Conservation (phyloP, 805 yeast species). For the Metschnikowia reukaufii region DNA sequence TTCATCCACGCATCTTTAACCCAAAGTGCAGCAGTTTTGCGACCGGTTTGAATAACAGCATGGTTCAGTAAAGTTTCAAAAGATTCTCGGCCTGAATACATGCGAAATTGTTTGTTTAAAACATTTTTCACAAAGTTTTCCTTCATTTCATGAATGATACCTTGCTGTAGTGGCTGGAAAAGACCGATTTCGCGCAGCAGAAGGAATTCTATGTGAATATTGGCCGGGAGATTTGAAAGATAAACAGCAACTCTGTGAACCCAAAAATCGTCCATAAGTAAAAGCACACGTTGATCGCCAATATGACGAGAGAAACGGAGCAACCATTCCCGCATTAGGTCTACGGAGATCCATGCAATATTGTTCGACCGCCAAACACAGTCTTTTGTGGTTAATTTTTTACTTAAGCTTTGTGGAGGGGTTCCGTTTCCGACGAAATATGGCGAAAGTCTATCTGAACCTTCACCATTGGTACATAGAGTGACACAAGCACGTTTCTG, state of each 20-base stretch:
- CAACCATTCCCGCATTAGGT: constrained; percentile 1
- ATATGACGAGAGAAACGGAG: neutral
- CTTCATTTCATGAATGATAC: neutral
- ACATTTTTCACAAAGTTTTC: neutral
- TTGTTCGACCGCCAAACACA: neutral
- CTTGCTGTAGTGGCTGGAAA: neutral
- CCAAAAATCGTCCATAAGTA: neutral
- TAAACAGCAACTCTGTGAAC: neutral
- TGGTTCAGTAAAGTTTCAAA: neutral
- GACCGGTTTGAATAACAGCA: too few relatives aligned
- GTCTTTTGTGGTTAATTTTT: neutral
- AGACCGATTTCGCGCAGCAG: neutral
- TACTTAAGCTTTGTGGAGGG: neutral
- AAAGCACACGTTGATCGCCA: neutral
- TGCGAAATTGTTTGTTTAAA: neutral
- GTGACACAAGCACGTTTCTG: neutral
- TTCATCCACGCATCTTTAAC: neutral
- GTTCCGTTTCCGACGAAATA: neutral
- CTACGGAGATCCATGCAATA: neutral
- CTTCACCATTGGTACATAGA: constrained; percentile 3
- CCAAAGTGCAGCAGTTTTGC: neutral
- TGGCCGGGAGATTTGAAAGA: neutral
- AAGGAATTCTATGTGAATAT: neutral
- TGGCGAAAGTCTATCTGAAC: constrained; percentile 1
- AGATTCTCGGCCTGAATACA: too few relatives aligned